These are phyloP conservation scores for Meyerozyma guilliermondii DNA, from an alignment of 1,139 yeast species.

Conservation along the genomic window DNA sequence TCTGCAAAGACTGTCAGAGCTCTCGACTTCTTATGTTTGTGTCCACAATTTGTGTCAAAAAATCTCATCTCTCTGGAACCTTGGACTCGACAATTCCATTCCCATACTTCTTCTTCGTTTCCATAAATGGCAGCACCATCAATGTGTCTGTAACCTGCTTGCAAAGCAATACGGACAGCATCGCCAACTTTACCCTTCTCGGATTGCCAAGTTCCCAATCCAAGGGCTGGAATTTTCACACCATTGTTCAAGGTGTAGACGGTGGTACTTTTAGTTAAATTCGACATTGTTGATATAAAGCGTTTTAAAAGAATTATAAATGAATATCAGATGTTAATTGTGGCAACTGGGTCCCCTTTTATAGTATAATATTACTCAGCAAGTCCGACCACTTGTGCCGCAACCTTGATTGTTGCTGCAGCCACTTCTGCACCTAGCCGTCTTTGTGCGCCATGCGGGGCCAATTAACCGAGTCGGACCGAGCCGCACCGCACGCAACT, in stretches of 20 bases:
- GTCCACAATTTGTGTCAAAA: conserved; percentile 10
- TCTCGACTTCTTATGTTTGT: conserved; percentile 4
- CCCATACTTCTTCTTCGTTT: conserved; percentile 69
- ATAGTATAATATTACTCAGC: background rate
- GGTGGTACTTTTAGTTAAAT: conserved; percentile 12
- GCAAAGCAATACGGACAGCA: conserved; percentile 59
- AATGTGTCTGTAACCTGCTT: conserved; percentile 71
- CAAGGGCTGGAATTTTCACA: conserved; percentile 59
- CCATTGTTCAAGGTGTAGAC: conserved; percentile 56
- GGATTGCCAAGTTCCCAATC: conserved; percentile 76
- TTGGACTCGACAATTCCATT: conserved; percentile 35
- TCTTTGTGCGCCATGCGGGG: too few species aligned
- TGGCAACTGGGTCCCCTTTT: background rate
- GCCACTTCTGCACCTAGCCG: too few species aligned
- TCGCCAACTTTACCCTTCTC: conserved; percentile 55
- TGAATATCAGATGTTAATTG: background rate
- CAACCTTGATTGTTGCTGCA: too few species aligned
- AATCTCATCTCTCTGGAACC: conserved; percentile 8
- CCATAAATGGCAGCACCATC: conserved; percentile 71
- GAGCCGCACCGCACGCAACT: too few species aligned
- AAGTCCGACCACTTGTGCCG: background rate
- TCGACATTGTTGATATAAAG: background rate
- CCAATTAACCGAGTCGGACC: too few species aligned
- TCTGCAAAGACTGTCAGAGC: conserved; percentile 7
- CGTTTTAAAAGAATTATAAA: background rate